Evolutionary conservation across 768 basidiomycete species (phyloP), one percentile per base, ranked within the genome.

Genomic region (Lactarius vividus): DNA sequence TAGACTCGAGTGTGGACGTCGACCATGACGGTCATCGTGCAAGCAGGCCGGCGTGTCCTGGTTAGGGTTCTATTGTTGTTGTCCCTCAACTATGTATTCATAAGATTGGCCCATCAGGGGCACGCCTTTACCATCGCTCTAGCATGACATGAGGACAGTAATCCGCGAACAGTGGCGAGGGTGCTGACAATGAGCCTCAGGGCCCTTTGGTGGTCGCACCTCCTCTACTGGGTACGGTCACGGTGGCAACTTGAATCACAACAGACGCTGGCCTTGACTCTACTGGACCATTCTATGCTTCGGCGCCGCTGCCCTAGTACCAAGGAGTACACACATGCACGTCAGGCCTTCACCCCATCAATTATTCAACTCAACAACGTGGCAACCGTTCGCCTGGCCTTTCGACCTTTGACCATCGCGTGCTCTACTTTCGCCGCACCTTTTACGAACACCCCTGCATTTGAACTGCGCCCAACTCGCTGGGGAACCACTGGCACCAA

Each of bases 361-460:
- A 33, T 1, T 33, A 9, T 33, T 33, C 33, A n/a, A n/a, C n/a
- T 35, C 35, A 61, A 49, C 16, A 61, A 2, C 13, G 58, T 20
- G 13, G 20, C 7, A 29, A 31, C 16, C 4, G 11, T 10, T 55
- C 53, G 13, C 6, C 33, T 8, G 44, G 2, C 53, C 26, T 10
- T 16, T 31, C 13, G 6, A 28, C 59, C 31, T 4, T 62, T 16
- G 35, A 59, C 42, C 46, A 65, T 46, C 28, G 56, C 18, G 15
- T 59, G 53, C 49, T 64, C 39, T 7, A 68, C 70, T 18, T 68
- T 46, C 20, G 71, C 72, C 7, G 60, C 56, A 13, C 68, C 70
- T 37, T 66, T 65, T 64, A 61, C 63, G 55, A 73, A 72, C 6
- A 72, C 61, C 33, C 33, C 33, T 8, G 33, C 8, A 33, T 9